These are phyloP conservation scores for Calonectria montana DNA, from an alignment of 2,329 filamentous ascomycete species.

Conservation along the genomic window DNA sequence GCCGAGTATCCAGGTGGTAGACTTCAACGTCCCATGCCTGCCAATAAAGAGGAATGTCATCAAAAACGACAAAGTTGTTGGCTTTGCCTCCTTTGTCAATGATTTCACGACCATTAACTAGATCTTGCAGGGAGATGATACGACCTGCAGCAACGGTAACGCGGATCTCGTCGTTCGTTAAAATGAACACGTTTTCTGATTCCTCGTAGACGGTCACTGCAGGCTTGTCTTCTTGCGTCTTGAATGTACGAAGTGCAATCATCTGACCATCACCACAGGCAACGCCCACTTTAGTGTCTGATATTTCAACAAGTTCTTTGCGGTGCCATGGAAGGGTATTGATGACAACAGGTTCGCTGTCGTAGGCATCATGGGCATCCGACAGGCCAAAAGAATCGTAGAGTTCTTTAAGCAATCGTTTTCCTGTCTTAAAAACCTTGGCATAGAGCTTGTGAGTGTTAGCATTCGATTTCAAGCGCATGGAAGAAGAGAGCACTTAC, in stretches of 20 bases:
- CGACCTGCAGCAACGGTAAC: constrained; percentile 79
- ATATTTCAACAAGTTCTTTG: constrained; percentile 76
- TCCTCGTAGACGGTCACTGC: constrained; percentile 65
- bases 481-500: constrained; percentile 49
- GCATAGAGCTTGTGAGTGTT: constrained; percentile 73
- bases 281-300: constrained; percentile 62
- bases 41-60: constrained; percentile 98
- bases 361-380: constrained; percentile 51
- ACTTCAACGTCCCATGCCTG: constrained; percentile 99
- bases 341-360: constrained; percentile 70
- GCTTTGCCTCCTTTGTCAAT: constrained; percentile 80
- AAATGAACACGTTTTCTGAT: constrained; percentile 74
- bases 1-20: constrained; percentile 88
- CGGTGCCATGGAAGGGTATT: constrained; percentile 92
- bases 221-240: constrained; percentile 55
- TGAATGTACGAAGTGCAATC: constrained; percentile 62
- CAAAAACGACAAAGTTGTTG: constrained; percentile 93
- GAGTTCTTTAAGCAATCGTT: constrained; percentile 77
- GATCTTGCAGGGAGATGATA: constrained; percentile 88
- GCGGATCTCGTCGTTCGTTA: constrained; percentile 82
- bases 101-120: constrained; percentile 78
- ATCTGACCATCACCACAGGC: constrained; percentile 68
- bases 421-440: constrained; percentile 81
- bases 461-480: not conserved
- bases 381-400: constrained; percentile 74